Base-by-base conservation (phyloP, 1,284 basidiomycete genomes). In the Termitomyces sp. region DNA sequence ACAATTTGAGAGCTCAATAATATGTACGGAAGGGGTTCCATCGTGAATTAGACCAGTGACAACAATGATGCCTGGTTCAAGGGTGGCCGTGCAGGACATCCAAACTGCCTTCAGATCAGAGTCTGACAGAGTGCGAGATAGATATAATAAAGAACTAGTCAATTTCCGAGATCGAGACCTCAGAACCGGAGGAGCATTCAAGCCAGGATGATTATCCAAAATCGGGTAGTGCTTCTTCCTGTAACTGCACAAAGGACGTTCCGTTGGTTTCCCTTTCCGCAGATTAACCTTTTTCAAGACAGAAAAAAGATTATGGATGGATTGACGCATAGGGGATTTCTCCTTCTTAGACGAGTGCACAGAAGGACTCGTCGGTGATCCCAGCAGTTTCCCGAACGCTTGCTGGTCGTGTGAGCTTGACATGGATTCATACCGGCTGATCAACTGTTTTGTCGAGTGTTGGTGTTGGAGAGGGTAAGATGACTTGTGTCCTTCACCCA, bases 291-390 rank as follows among this genome's bases (percentile, higher is more conserved):
- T 86, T 70, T 78, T 86, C 70, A 89, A 77, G 2, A 82, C 78
- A 2, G 83, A 79, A 40, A 89, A 69, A 24, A 88, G 68, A 62
- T 83, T 88, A 41, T 79, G 77, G 61, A 89, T 73, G 21, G 86
- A 88, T 63, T 81, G 80, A 34, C 84, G 78, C 43, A 88, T 71
- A 2, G 82, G 82, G 15, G 82, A 84, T 57, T 73, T 78, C 50
- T 70, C 73, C 58, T 76, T 78, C 54, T 58, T 30, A n/a, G 40
- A 34, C 28, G 53, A 42, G 3, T 21, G 50, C 30, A 15, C 44
- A 49, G 33, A 57, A 61, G 45, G 54, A 34, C 7, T 21, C n/a
- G 28, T 17, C 4, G 24, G 10, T 26, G 24, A 6, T 38, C 38
- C 21, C 33, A 48, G n/a, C 2, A n/a, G 34, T 10, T 5, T 38